Evolutionary conservation across 805 yeast species (phyloP), one percentile per base, ranked within the genome.

Genomic region (Jamesozyma piceae): DNA sequence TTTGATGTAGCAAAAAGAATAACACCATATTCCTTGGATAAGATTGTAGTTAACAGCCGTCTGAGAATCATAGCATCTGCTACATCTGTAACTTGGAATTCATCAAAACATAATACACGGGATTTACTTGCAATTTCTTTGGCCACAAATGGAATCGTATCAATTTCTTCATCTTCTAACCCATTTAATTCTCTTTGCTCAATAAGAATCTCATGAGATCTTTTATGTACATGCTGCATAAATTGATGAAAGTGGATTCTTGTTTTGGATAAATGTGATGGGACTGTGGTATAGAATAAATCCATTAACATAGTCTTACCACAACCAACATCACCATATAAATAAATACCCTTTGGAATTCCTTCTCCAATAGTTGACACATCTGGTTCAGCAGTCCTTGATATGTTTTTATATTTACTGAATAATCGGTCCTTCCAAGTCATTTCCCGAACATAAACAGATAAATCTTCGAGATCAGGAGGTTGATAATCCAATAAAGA

Each of bases 251-350:
- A 92, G 63, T 92, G 98, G 37, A 90, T 70, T 49, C 98, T 72
- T 52, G 71, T 74, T 55, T 88, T 87, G 11, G 90, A 74, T 45
- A 92, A 67, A 57, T 82, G 85, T 0, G 63, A 40, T 0, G 97
- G 97, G 15, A 90, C 74, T 0, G 95, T 86, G 18, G 76, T 69
- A 64, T 89, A 92, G 55, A 92, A 92, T 50, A 92, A 69, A 63
- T 92, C 97, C 97, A 92, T 90, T 46, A 92, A 69, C 97, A 92
- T 90, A 6, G 98, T 92, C 59, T 92, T 90, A 3, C 98, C 98
- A 63, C 97, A 89, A 2, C 98, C 98, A 35, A 92, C 98, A 62
- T 92, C 97, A 19, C 98, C 98, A 63, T 85, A 92, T 26, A 92
- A 69, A 56, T 92, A 92, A 6, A 92, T 82, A 4, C 98, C 98